Evolutionary conservation across 192 early-diverging fungal genomes (phyloP).

Genomic region (Backusella tarrabulga): DNA sequence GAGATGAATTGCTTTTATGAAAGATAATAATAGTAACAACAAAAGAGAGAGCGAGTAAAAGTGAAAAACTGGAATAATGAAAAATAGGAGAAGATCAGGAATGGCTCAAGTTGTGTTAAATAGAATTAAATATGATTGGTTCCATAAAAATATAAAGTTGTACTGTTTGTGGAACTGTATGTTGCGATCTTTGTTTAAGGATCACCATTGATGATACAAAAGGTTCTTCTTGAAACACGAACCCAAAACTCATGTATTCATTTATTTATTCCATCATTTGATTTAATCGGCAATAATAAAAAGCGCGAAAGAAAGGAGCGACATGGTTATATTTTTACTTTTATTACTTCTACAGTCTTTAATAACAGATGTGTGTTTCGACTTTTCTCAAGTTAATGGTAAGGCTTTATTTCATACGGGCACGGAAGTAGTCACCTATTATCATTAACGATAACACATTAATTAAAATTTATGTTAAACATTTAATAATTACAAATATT

Average conservation of each 20-base stretch:
- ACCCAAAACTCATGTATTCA: neutral
- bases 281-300: neutral
- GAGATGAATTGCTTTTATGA: neutral
- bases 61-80: neutral
- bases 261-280: neutral
- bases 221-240: neutral
- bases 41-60: neutral
- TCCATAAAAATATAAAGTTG: neutral
- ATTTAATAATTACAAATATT: neutral
- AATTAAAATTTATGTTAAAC: neutral
- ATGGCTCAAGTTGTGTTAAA: neutral
- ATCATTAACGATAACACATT: neutral
- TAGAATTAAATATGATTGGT: neutral
- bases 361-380: neutral
- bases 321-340: neutral
- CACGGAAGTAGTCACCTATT: constrained; percentile 25
- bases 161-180: neutral
- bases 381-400: neutral
- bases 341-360: neutral
- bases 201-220: neutral
- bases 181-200: neutral
- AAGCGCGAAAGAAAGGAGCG: neutral
- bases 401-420: neutral
- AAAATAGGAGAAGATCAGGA: neutral
- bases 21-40: neutral